phyloP scores from a whole-genome alignment of 805 yeast species.

The Candida dajiaensis region DNA sequence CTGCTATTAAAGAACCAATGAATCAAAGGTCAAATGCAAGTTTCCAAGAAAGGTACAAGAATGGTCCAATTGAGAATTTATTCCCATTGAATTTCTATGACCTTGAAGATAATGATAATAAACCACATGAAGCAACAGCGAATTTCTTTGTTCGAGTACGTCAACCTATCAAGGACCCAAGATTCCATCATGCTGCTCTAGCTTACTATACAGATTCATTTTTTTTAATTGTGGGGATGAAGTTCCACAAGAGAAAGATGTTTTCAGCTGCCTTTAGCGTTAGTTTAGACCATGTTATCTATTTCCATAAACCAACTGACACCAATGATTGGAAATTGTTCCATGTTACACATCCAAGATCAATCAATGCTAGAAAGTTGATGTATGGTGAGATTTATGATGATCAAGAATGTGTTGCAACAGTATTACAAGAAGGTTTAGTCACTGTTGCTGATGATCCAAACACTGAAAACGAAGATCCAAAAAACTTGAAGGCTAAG shows the following conservation, averaged over 20 bases:
- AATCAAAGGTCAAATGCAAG: not conserved
- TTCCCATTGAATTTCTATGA: conserved; percentile 31
- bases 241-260: conserved; percentile 42
- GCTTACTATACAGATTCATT: conserved; percentile 57
- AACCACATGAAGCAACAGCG: conserved; percentile 17
- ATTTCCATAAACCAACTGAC: conserved; percentile 51
- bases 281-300: conserved; percentile 61
- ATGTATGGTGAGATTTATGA: conserved; percentile 53
- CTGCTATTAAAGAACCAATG: not conserved
- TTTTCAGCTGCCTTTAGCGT: conserved; percentile 46
- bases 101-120: conserved; percentile 11
- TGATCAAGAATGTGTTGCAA: conserved; percentile 44
- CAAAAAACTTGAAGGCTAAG: not conserved
- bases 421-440: conserved; percentile 63
- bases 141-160: conserved; percentile 12
- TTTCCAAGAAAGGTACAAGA: conserved; percentile 2
- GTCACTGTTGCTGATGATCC: conserved; percentile 21
- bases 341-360: conserved; percentile 41
- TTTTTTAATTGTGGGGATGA: conserved; percentile 45
- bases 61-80: conserved; percentile 28
- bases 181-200: conserved; percentile 48
- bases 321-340: conserved; percentile 47
- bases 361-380: conserved; percentile 47
- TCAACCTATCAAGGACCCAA: conserved; percentile 16
- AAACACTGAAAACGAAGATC: not conserved